A percentile compares a stretch with the other conserved stretches of the same genome.
phyloP scores from a whole-genome alignment of 768 basidiomycete genomes.

The Sarcomyxa edulis region DNA sequence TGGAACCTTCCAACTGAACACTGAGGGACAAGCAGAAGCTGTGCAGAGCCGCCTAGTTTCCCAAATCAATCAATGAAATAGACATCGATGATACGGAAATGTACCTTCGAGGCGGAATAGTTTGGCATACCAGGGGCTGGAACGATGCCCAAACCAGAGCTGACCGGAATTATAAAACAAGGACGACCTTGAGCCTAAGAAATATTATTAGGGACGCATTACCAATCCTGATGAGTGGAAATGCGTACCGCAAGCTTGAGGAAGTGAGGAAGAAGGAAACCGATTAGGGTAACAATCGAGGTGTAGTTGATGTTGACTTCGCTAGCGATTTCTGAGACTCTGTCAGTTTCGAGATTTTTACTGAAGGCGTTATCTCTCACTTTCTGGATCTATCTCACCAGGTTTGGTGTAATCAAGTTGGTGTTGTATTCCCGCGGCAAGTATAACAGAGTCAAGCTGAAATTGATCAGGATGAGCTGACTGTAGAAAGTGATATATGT shows the following conservation, averaged over 20 bases:
- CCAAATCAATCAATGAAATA: conserved; percentile 42
- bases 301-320: conserved; percentile 55
- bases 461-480: neutral
- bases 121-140: conserved; percentile 37
- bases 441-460: conserved; percentile 52
- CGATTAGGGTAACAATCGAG: conserved; percentile 41
- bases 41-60: conserved; percentile 54
- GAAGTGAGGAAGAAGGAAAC: conserved; percentile 49
- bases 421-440: conserved; percentile 51
- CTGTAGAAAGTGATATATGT: neutral
- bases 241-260: conserved; percentile 42
- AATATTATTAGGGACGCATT: neutral
- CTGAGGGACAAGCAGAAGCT: conserved; percentile 44
- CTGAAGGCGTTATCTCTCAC: conserved; percentile 19
- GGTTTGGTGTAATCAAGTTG: conserved; percentile 38
- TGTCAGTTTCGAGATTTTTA: neutral
- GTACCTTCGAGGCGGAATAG: conserved; percentile 56
- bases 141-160: conserved; percentile 45
- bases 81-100: conserved; percentile 46
- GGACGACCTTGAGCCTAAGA: conserved; percentile 38
- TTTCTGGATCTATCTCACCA: conserved; percentile 27
- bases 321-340: conserved; percentile 28
- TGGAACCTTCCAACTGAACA: conserved; percentile 39
- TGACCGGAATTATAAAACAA: conserved; percentile 44
- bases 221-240: conserved; percentile 2